Conservation (phyloP, 2,329 filamentous ascomycete species). For the Fusarium compactum region DNA sequence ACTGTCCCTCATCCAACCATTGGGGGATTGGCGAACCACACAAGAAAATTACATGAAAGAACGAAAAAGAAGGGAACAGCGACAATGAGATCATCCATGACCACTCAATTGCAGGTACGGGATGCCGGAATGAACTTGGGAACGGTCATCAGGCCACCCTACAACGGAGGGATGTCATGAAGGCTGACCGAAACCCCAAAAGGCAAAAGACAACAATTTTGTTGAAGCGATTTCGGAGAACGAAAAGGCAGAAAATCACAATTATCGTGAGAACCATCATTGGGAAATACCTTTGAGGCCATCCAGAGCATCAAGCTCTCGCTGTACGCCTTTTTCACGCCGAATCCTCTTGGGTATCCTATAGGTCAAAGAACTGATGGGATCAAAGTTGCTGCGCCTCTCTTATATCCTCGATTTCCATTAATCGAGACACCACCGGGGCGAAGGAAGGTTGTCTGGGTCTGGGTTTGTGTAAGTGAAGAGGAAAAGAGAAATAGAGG, state of each 20-base stretch:
- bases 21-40: background rate
- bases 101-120: background rate
- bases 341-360: background rate
- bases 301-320: rapidly evolving
- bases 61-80: background rate
- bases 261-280: background rate
- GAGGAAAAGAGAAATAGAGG: background rate
- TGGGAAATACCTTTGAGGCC: background rate
- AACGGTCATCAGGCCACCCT: background rate
- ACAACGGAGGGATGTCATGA: background rate
- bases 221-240: no score
- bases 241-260: background rate
- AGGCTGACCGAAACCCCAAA: background rate
- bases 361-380: background rate
- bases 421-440: background rate
- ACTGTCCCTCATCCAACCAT: background rate
- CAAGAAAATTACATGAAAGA: background rate
- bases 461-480: conserved; percentile 21
- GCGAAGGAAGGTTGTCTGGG: conserved; percentile 13
- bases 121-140: background rate
- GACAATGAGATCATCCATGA: background rate
- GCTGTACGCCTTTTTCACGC: background rate
- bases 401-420: background rate
- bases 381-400: background rate
- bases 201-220: no score